Percentiles rank a stretch among this genome's conserved stretches.
Conservation (phyloP, 352 stramenopile species). For the Phytophthora pisi region DNA sequence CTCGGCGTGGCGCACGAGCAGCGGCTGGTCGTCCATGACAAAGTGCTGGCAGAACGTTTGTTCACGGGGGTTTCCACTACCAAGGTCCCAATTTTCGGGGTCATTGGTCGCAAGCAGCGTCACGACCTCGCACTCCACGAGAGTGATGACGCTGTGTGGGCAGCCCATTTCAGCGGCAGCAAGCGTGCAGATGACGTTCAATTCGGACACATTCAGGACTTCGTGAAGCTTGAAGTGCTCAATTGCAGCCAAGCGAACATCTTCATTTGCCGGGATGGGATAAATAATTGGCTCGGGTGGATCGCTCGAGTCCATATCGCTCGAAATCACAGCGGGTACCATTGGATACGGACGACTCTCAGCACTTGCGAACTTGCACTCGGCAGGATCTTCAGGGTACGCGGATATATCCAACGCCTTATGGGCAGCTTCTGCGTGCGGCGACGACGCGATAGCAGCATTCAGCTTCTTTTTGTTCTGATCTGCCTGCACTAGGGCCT, state of each 20-base stretch:
- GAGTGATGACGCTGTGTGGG: slow-evolving; percentile 35
- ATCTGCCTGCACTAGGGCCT: slow-evolving; percentile 16
- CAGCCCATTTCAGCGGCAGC: slow-evolving; percentile 39
- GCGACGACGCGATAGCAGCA: not conserved
- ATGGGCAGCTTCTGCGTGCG: slow-evolving; percentile 1
- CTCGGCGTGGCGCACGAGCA: slow-evolving; percentile 44
- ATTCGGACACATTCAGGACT: slow-evolving; percentile 24
- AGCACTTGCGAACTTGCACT: slow-evolving; percentile 36
- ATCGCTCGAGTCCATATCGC: not conserved
- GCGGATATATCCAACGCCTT: slow-evolving; percentile 32
- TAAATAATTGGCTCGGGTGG: slow-evolving; percentile 20
- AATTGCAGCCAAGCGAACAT: slow-evolving; percentile 30
- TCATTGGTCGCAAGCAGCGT: slow-evolving; percentile 37
- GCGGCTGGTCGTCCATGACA: slow-evolving; percentile 45
- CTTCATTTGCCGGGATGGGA: slow-evolving; percentile 39
- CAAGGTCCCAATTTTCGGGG: slow-evolving; percentile 34
- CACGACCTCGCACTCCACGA: slow-evolving; percentile 37
- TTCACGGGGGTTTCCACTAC: slow-evolving; percentile 34
- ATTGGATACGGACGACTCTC: slow-evolving; percentile 33
- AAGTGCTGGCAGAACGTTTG: slow-evolving; percentile 53
- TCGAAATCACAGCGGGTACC: slow-evolving; percentile 14
- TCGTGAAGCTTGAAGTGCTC: slow-evolving; percentile 29
- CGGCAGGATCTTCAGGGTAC: slow-evolving; percentile 19
- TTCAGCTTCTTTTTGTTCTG: slow-evolving; percentile 18
- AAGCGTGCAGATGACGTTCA: slow-evolving; percentile 43